A percentile compares a stretch with the other conserved stretches of the same genome.
Evolutionary conservation across 1,284 basidiomycete species (phyloP).

Genomic region (Inonotus obliquus): DNA sequence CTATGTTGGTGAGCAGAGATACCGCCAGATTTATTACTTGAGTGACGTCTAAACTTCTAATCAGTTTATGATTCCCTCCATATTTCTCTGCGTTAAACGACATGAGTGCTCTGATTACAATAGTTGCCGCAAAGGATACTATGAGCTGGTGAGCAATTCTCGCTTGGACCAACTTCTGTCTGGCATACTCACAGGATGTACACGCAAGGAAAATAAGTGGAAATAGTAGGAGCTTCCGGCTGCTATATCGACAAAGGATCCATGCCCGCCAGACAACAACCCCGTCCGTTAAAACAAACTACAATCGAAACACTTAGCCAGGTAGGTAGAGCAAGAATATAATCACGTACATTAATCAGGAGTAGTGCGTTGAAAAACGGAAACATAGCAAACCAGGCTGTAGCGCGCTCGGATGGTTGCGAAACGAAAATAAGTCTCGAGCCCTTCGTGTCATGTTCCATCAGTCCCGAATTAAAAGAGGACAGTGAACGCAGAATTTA

Average conservation of each 20-base stretch:
- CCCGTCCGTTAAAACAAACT: not conserved
- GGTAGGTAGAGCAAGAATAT: not conserved
- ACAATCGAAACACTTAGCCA: not conserved
- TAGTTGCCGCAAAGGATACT: not conserved
- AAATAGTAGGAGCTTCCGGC: not conserved
- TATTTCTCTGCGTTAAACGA: not conserved
- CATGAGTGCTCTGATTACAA: not conserved
- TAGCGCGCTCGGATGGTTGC: not conserved
- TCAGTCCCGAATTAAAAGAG: too few species aligned
- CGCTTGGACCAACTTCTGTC: not conserved
- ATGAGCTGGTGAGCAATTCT: not conserved
- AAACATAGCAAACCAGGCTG: not conserved
- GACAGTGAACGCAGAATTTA: too few species aligned
- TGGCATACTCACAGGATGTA: not conserved
- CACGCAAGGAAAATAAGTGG: not conserved
- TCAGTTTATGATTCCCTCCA: not conserved
- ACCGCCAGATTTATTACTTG: not conserved
- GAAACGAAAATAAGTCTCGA: not conserved
- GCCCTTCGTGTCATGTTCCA: too few species aligned
- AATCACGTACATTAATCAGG: not conserved
- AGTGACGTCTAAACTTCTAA: not conserved
- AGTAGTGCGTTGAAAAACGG: slow-evolving; percentile 1
- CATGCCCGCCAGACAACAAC: slow-evolving; percentile 9
- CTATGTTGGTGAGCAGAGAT: slow-evolving; percentile 2
- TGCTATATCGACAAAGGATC: not conserved